Base-by-base conservation (phyloP, 768 basidiomycete genomes). In the Phaffia tasmanica region DNA sequence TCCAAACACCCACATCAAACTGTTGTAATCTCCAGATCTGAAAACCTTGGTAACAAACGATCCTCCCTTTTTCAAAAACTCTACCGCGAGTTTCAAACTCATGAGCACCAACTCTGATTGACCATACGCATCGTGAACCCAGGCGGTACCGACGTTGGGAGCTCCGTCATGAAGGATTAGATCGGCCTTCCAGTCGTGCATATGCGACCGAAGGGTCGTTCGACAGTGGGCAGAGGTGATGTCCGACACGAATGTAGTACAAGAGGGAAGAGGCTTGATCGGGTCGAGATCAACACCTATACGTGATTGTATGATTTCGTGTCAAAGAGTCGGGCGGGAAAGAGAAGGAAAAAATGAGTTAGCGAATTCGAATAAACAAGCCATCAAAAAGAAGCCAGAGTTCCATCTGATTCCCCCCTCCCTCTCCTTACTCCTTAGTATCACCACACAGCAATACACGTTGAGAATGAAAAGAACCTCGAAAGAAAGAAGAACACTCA, bases 121-220 rank as follows among this genome's bases (percentile, higher is more conserved):
- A 69, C 84, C 84, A 79, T 92, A 99, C 0, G 95, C 95, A 78
- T 99, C 95, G 76, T 98, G 95, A 70, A 97, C 84, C 95, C 95
- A 99, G 16, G 95, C 95, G 15, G 90, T 89, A 80, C 95, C 95
- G 76, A 99, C 95, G 76, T 99, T 99, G 27, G 95, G 95, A 50
- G 95, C 95, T 79, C 95, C 95, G 77, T 99, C 95, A 75, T 99
- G 95, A 66, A 99, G 83, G 18, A 99, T 92, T 62, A 98, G 84
- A 74, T 99, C 95, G 23, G 95, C 95, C 78, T 92, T 94, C 95
- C 95, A 99, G 75, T 97, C 92, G 76, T 98, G 97, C 70, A 98
- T 79, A 76, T 95, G 90, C 27, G 80, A 79, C 64, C 89, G 84
- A 66, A 99, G 83, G 65, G 87, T 83, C 73, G 86, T 85, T 55